Evolutionary conservation across 305 asterid species (phyloP).

Genomic region (Fraxinus greggii): DNA sequence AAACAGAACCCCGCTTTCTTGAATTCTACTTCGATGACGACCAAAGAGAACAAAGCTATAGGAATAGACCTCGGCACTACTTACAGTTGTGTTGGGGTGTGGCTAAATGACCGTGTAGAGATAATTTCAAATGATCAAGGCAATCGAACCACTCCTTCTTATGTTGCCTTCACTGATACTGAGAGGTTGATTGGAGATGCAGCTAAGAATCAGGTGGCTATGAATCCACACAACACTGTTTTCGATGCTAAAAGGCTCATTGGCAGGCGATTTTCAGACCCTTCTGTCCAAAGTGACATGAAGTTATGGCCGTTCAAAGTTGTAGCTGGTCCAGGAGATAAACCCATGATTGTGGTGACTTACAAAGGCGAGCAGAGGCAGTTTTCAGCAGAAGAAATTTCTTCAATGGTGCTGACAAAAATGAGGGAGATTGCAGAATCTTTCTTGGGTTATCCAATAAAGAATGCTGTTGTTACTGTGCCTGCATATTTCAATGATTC

Average conservation of each 20-base stretch:
- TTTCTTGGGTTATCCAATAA: slow-evolving; percentile 38
- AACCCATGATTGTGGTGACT: slow-evolving; percentile 45
- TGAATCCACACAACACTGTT: slow-evolving; percentile 63
- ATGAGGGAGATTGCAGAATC: slow-evolving; percentile 52
- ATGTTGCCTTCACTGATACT: slow-evolving; percentile 60
- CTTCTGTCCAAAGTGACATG: slow-evolving; percentile 54
- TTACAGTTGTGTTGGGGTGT: slow-evolving; percentile 64
- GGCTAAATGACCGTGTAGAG: slow-evolving; percentile 58
- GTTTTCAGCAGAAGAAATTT: slow-evolving; percentile 53
- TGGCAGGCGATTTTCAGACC: slow-evolving; percentile 49
- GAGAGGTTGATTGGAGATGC: slow-evolving; percentile 57
- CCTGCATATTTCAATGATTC: slow-evolving; percentile 65
- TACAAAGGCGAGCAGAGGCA: slow-evolving; percentile 51
- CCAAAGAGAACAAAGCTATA: slow-evolving; percentile 45
- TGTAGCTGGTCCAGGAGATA: slow-evolving; percentile 44
- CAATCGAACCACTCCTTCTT: slow-evolving; percentile 61
- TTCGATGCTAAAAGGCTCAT: slow-evolving; percentile 60
- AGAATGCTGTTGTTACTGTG: slow-evolving; percentile 52
- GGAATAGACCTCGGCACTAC: slow-evolving; percentile 68
- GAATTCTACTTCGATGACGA: slow-evolving; percentile 27
- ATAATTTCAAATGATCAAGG: slow-evolving; percentile 64
- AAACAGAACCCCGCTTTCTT: neutral
- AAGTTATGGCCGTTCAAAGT: slow-evolving; percentile 62
- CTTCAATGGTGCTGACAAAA: slow-evolving; percentile 51
- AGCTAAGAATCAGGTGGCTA: slow-evolving; percentile 55